Evolutionary conservation across 768 basidiomycete species (phyloP).

Genomic region (Mrakia frigida): DNA sequence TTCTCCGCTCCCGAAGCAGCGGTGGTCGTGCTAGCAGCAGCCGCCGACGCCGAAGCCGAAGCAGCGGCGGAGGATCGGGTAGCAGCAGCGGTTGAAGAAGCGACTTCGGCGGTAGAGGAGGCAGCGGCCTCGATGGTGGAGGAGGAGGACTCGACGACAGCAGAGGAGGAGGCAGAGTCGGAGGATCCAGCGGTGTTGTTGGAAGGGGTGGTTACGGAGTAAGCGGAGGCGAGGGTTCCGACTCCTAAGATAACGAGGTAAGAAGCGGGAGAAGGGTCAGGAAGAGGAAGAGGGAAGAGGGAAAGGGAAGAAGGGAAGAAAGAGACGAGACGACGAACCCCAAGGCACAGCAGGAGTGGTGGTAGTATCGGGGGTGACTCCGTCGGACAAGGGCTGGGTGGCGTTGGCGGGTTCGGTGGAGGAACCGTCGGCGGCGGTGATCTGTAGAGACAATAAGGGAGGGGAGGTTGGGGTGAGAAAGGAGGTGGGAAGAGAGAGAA

Average conservation of each 20-base stretch:
- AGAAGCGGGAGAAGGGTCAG: background rate
- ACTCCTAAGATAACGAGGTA: background rate
- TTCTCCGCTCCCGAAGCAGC: no score
- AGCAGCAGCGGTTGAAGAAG: background rate
- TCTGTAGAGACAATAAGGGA: slow-evolving; percentile 3
- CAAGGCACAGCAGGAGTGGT: slow-evolving; percentile 17
- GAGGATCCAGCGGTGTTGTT: slow-evolving; percentile 10
- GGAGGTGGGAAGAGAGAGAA: background rate
- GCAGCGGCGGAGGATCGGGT: background rate
- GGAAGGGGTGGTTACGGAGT: background rate
- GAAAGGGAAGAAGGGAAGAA: no score
- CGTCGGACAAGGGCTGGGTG: slow-evolving; percentile 15
- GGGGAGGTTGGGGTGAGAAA: background rate
- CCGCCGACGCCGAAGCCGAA: no score
- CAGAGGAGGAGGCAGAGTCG: background rate
- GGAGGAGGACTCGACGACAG: background rate
- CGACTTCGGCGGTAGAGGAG: background rate
- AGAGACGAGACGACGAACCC: slow-evolving; percentile 3
- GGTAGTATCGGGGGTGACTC: background rate
- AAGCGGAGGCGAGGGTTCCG: slow-evolving; percentile 3
- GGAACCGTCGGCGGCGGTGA: slow-evolving; percentile 27
- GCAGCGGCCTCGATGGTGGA: slow-evolving; percentile 9
- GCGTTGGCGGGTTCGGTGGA: slow-evolving; percentile 23
- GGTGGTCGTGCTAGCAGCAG: no score
- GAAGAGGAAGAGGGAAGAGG: background rate